phyloP scores from a whole-genome alignment of 1,139 yeast species.

The Yamadazyma kanchanaburiensis region DNA sequence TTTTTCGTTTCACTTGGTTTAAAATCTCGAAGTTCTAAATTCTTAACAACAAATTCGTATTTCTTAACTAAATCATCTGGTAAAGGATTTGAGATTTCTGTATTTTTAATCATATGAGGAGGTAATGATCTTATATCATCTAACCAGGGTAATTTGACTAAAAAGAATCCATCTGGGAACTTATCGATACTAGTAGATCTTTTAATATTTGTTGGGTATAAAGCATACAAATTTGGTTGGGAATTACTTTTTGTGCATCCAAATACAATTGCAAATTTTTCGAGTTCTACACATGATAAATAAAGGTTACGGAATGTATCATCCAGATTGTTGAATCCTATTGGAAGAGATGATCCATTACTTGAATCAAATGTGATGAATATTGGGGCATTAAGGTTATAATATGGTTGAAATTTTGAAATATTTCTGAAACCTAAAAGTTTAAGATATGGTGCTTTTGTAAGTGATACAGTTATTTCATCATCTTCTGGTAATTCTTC shows the following conservation, averaged over 20 bases:
- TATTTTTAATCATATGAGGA: conserved; percentile 14
- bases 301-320: conserved; percentile 68
- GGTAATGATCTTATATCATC: conserved; percentile 61
- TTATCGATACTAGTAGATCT: conserved; percentile 19
- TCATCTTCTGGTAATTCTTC: conserved; percentile 9
- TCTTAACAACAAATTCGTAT: conserved; percentile 16
- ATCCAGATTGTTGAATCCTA: conserved; percentile 56
- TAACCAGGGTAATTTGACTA: conserved; percentile 58
- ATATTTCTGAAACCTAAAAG: conserved; percentile 65
- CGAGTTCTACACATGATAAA: conserved; percentile 50
- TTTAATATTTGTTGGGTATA: conserved; percentile 50
- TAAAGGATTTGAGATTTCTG: conserved; percentile 4
- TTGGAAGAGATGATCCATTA: conserved; percentile 28
- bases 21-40: conserved; percentile 29
- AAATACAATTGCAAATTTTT: conserved; percentile 68
- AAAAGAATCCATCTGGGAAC: conserved; percentile 63
- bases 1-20: conserved; percentile 60
- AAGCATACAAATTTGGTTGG: conserved; percentile 55
- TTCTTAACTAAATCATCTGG: conserved; percentile 14
- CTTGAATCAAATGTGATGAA: conserved; percentile 50
- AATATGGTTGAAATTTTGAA: conserved; percentile 42
- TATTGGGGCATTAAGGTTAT: conserved; percentile 51
- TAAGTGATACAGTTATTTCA: conserved; percentile 14
- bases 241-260: conserved; percentile 58
- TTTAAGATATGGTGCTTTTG: conserved; percentile 41